Evolutionary conservation across 768 basidiomycete genomes (phyloP), one percentile per base, ranked within the genome.

Genomic region (Boletus speciosus): DNA sequence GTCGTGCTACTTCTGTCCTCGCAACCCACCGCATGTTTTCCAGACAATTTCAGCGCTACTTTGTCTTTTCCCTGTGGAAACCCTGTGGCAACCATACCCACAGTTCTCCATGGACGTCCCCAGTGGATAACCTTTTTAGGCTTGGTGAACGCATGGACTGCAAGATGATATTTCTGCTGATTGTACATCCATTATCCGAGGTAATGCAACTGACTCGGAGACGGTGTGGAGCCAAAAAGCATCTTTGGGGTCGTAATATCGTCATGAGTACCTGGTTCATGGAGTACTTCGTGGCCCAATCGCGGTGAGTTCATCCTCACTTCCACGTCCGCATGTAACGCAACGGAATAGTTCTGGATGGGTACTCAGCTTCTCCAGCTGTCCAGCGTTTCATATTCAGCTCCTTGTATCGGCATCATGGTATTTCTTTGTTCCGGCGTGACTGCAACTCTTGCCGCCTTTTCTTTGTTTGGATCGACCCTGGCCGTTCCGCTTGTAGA

Each of bases 401-500:
- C 25, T 34, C 34, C 34, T 36, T 29, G 14, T 2, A 19, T 38
- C 27, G 3, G 12, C n/a, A 52, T 36, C 31, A 62, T 65, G 54
- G n/a, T 62, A 10, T 49, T 19, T 37, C 25, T 66, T 0, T 35
- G 34, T 27, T 15, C 21, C 32, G 27, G 31, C n/a, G 7, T 56
- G 39, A 38, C 51, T 15, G 32, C 31, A 11, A 41, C 47, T 5
- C 23, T 59, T 3, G 51, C 38, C 6, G 48, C 47, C 25, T 38
- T 60, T 21, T 52, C 53, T 23, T 25, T 52, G 4, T 16, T 63
- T 5, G 54, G 53, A 38, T 51, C 32, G 6, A 47, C 54, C 7
- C 19, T 53, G 23, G 56, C 58, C 23, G 23, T 51, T 38, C 51
- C 66, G 12, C 51, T 66, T 10, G 47, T 19, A 11, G 51, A 62